Evolutionary conservation across 1,284 basidiomycete species (phyloP).

Genomic region (Rhodotorula sp.): DNA sequence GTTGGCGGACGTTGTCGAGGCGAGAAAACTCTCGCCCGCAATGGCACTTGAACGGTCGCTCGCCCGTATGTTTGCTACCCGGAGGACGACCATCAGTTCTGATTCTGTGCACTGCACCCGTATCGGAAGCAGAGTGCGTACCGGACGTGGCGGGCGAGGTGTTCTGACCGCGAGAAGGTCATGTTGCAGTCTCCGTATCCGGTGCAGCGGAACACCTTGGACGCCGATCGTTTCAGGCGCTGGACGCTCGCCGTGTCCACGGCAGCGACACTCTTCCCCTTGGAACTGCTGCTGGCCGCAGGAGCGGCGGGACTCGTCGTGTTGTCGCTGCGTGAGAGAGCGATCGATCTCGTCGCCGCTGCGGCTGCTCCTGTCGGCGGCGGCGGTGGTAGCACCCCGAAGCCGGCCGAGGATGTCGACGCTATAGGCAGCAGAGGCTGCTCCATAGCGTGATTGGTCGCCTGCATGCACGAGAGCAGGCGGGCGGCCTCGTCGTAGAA

Average conservation of each 20-base stretch:
- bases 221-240: constrained; percentile 47
- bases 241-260: neutral
- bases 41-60: constrained; percentile 89
- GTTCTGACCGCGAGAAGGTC: constrained; percentile 93
- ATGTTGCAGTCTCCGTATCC: constrained; percentile 94
- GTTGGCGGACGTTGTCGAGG: constrained; percentile 92
- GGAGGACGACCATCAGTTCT: constrained; percentile 3
- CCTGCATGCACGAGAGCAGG: no score
- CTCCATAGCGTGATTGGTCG: no score
- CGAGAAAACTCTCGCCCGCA: constrained; percentile 93
- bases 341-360: no score
- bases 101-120: neutral
- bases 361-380: no score
- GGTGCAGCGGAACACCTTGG: constrained; percentile 90
- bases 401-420: no score
- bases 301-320: no score
- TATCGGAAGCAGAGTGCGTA: constrained; percentile 49
- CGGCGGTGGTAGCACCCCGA: no score
- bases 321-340: no score
- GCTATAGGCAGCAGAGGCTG: no score
- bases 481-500: no score
- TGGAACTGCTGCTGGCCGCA: no score
- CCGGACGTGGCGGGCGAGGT: constrained; percentile 92
- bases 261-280: no score
- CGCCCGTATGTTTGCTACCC: constrained; percentile 89